Base-by-base conservation (phyloP, 371 early-diverging fungal genomes). In the Mucor irregularis region DNA sequence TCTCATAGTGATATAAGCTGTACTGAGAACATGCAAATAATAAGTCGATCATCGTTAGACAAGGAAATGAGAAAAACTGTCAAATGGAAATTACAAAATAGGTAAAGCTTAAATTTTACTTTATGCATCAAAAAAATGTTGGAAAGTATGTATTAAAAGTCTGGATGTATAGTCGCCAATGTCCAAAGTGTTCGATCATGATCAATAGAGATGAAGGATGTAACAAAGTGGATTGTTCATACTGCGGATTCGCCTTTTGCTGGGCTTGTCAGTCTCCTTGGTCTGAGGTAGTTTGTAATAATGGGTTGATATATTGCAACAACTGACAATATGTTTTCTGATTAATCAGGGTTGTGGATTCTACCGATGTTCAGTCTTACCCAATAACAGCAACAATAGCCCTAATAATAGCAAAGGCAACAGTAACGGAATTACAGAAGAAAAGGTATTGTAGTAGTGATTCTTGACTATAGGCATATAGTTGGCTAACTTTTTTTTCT, bases 131-230 rank as follows among this genome's bases (percentile, higher is more conserved):
- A n/a, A n/a, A n/a, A n/a, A n/a, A n/a, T n/a, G n/a, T n/a, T n/a
- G n/a, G n/a, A n/a, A n/a, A n/a, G n/a, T n/a, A n/a, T n/a, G n/a
- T n/a, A n/a, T n/a, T n/a, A n/a, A n/a, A n/a, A n/a, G 22, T 37
- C 16, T 49, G 28, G 25, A 52, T 30, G 5, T 44, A 42, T 26
- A 81, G 86, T 35, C 85, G 79, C 30, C 69, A 73, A 30, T 90
- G 90, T 58, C 90, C 90, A 4, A 80, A 80, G 31, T 90, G 90
- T 61, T 85, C 78, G 17, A 84, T 89, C 28, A 70, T 90, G 68
- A 90, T 90, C 33, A 84, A 87, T 35, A 64, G 90, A 14, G 90
- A 90, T 38, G 90, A 90, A 62, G 90, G 90, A 5, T 90, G 90
- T 53, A 89, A 90, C 60, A 88, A 89, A 63, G 87, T 90, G 0